Base-by-base conservation (phyloP, 768 basidiomycete genomes). In the Amanita muscaria region DNA sequence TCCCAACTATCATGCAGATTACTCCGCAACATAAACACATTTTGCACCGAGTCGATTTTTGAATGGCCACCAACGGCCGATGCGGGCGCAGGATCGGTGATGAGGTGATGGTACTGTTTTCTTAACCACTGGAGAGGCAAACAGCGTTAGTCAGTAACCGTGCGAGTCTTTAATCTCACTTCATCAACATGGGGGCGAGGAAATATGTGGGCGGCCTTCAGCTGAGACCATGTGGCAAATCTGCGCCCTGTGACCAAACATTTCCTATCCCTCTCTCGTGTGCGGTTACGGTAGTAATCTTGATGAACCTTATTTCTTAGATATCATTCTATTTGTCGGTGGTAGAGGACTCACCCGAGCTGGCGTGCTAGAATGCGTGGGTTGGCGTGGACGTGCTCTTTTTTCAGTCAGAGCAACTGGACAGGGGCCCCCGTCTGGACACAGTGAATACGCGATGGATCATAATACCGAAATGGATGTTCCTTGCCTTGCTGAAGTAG, bases 131-230 rank as follows among this genome's bases (percentile, higher is more conserved):
- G 36, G 35, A 37, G 14, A 36, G n/a, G n/a, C n/a, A n/a, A n/a
- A n/a, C n/a, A n/a, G n/a, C n/a, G n/a, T n/a, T n/a, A n/a, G n/a
- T n/a, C n/a, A n/a, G n/a, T n/a, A n/a, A n/a, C n/a, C n/a, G n/a
- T n/a, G 27, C 7, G 27, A 29, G 12, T 6, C 12, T 29, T 29
- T 23, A 38, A 19, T 15, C 24, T 42, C 44, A 42, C 44, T 47
- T 48, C 42, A 11, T 16, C 21, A 32, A 23, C 31, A 30, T 45
- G 39, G 4, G 33, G 38, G 19, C 47, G 47, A 23, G 47, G 47
- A 43, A 42, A 48, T 43, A 48, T 51, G 30, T 53, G 52, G 8
- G 49, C 49, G 16, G 32, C 47, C 38, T 46, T 47, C n/a, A 53
- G 46, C 39, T 40, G 46, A 43, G 30, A 36, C 42, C 46, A 47